Evolutionary conservation across 2,329 filamentous ascomycete genomes (phyloP).

Genomic region (Ophiobolus disseminans): DNA sequence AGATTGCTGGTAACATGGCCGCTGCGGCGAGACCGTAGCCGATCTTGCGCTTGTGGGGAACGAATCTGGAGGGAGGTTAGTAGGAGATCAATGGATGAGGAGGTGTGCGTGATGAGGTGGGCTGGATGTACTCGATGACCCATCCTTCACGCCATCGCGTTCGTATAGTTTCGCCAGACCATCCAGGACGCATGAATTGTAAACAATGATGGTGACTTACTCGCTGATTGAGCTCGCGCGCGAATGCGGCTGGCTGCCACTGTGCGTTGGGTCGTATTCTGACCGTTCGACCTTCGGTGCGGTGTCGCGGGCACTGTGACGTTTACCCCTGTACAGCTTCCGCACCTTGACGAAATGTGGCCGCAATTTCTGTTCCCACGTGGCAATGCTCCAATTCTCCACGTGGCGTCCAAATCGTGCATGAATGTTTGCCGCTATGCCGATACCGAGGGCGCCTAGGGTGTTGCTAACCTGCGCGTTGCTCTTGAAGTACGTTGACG

Average conservation of each 20-base stretch:
- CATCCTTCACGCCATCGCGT: no score
- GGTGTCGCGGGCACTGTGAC: conserved; percentile 22
- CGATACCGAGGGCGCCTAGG: conserved; percentile 77
- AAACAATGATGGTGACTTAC: no score
- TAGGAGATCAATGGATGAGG: neutral
- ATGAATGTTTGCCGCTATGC: conserved; percentile 80
- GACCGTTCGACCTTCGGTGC: conserved; percentile 28
- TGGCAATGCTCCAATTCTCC: conserved; percentile 62
- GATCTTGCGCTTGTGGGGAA: conserved; percentile 45
- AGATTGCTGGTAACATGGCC: conserved; percentile 86
- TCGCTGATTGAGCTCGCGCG: conserved; percentile 32
- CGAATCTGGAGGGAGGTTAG: conserved; percentile 15
- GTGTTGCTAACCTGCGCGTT: conserved; percentile 80
- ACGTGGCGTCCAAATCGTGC: conserved; percentile 68
- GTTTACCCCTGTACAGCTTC: conserved; percentile 33
- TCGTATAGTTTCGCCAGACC: no score
- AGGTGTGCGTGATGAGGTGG: conserved; percentile 1
- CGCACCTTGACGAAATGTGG: conserved; percentile 44
- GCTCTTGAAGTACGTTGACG: conserved; percentile 68
- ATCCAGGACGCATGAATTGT: no score
- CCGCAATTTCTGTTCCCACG: conserved; percentile 61
- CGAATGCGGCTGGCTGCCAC: conserved; percentile 25
- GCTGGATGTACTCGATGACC: no score
- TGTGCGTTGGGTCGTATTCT: conserved; percentile 24
- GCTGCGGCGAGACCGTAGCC: conserved; percentile 83